Conservation (phyloP, 768 basidiomycete species). For the Suillus sp. region DNA sequence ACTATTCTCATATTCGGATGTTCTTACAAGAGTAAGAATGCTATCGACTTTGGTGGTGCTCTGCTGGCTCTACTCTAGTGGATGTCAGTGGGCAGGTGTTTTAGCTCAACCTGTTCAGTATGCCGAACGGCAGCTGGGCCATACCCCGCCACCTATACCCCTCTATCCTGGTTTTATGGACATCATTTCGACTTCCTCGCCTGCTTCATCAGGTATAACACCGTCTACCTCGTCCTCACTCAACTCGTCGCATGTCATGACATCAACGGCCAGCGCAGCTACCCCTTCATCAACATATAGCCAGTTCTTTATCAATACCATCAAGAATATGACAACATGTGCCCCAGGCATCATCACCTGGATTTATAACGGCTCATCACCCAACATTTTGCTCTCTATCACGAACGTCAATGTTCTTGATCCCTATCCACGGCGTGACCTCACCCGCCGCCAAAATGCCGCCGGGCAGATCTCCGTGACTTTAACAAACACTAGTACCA, state of each 20-base stretch:
- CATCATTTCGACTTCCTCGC: too few relatives aligned
- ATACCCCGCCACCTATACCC: neutral
- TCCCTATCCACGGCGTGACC: slow-evolving; percentile 20
- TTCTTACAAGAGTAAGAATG: slow-evolving; percentile 3
- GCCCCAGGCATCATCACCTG: slow-evolving; percentile 37
- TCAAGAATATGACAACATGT: slow-evolving; percentile 40
- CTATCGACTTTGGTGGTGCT: neutral
- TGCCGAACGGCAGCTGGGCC: slow-evolving; percentile 5
- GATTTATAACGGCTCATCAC: slow-evolving; percentile 39
- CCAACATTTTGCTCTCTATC: slow-evolving; percentile 37
- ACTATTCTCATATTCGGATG: neutral
- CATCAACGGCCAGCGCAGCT: slow-evolving; percentile 9
- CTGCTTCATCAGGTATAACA: slow-evolving; percentile 3
- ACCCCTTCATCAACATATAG: slow-evolving; percentile 17
- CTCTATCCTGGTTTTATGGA: neutral
- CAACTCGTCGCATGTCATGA: slow-evolving; percentile 10
- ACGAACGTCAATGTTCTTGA: slow-evolving; percentile 38
- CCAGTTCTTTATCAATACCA: slow-evolving; percentile 25
- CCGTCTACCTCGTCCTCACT: slow-evolving; percentile 12
- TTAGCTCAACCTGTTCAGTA: neutral
- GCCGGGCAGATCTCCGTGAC: slow-evolving; percentile 18
- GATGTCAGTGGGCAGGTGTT: neutral
- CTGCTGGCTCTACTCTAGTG: neutral
- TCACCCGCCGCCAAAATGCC: slow-evolving; percentile 14
- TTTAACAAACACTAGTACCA: slow-evolving; percentile 34